Evolutionary conservation across 1,139 yeast species (phyloP), one percentile per base, ranked within the genome.

Genomic region (Candida anutae): DNA sequence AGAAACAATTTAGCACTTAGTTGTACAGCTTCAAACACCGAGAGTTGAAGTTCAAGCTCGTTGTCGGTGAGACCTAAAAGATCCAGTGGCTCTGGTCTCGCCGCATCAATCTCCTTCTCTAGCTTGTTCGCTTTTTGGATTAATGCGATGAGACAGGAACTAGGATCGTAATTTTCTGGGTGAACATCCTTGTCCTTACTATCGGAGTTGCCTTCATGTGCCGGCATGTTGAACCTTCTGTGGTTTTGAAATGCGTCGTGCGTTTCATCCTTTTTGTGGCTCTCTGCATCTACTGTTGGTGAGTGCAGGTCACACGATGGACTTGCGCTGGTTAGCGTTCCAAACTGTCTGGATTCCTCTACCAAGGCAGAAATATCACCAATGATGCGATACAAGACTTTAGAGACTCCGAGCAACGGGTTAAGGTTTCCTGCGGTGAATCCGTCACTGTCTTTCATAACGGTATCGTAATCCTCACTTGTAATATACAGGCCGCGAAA

Each of bases 341-440:
- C n/a, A n/a, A n/a, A n/a, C 27, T 34, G 40, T 1, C 53, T 47
- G 35, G 55, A 59, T 13, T 46, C 51, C 37, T 58, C 55, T 3
- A 79, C 74, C 34, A 81, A 54, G 11, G 74, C 71, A 21, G 76
- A 74, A 21, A 82, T 77, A 34, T 79, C 82, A 6, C 88, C 90
- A 34, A 83, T 63, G 12, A 77, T 56, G 22, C 69, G 61, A 46
- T 74, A 78, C 15, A 83, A 53, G 4, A 77, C 77, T 39, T 81
- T 76, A 19, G 84, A 77, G 16, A 82, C 69, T 2, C 93, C 93
- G 34, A 79, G 69, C 27, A 82, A 57, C 0, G 94, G 84, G 49
- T 79, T 83, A 26, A 78, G 54, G 22, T 49, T 58, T 5, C 58
- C 76, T 43, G 45, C 48, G 4, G 65, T 54, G 29, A 36, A 43